These are phyloP conservation scores for Niebla homalea DNA, from an alignment of 495 filamentous ascomycete genomes.

Conservation along the genomic window DNA sequence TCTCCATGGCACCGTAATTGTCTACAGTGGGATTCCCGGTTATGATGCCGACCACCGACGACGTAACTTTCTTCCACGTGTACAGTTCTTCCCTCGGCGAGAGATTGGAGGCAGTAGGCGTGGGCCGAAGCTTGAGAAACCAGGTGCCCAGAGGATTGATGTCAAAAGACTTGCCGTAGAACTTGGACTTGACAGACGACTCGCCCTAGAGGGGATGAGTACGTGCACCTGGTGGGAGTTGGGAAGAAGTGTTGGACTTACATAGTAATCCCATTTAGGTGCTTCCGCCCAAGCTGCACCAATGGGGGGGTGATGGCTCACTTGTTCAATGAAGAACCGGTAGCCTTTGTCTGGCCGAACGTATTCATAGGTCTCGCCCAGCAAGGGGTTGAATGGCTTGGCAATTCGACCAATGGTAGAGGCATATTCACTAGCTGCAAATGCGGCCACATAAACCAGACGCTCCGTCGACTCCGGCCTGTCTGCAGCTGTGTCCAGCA, in stretches of 20 bases:
- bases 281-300: conserved; percentile 90
- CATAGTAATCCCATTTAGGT: conserved; percentile 90
- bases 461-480: conserved; percentile 78
- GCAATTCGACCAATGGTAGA: conserved; percentile 94
- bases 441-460: conserved; percentile 91
- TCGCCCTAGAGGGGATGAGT: conserved; percentile 46
- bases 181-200: conserved; percentile 92
- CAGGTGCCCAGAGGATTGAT: conserved; percentile 93
- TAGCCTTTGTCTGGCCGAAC: conserved; percentile 90
- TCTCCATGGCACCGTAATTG: conserved; percentile 94
- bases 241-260: conserved; percentile 21
- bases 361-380: conserved; percentile 97
- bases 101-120: conserved; percentile 11
- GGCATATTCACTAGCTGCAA: conserved; percentile 90
- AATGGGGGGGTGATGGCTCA: conserved; percentile 93
- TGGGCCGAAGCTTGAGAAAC: conserved; percentile 80
- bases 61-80: conserved; percentile 98
- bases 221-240: conserved; percentile 7
- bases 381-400: conserved; percentile 92
- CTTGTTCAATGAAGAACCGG: conserved; percentile 96
- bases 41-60: conserved; percentile 95
- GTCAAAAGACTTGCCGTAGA: conserved; percentile 94
- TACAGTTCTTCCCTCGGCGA: conserved; percentile 79
- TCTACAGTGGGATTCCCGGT: conserved; percentile 94
- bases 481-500: conserved; percentile 81